Evolutionary conservation across 768 basidiomycete genomes (phyloP), one percentile per base, ranked within the genome.

Genomic region (Mycena latifolia): DNA sequence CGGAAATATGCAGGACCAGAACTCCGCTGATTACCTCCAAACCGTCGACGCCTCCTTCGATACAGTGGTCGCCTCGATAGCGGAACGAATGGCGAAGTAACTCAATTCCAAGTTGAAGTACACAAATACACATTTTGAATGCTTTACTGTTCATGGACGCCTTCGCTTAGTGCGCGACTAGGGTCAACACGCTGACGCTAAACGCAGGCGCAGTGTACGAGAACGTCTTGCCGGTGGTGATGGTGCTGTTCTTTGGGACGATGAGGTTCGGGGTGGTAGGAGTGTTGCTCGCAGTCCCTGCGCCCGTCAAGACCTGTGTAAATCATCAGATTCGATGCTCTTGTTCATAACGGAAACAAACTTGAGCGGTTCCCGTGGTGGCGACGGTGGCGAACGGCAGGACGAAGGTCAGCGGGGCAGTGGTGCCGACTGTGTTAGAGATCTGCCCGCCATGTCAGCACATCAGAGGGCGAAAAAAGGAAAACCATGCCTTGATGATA

Each of bases 1-100:
- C 35, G 93, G 93, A 6, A 91, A 87, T 64, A 90, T 90, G 85
- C 84, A 81, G 61, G 94, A 96, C 66, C 84, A 86, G 50, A 96
- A 96, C 72, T 84, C 85, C 0, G 79, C 85, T 0, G 86, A 85
- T 18, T 88, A 92, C 69, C 70, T 93, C 18, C 61, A 69, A 10
- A 69, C 72, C 12, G 74, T 92, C 3, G 81, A 87, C 70, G 54
- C 66, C 10, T 65, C 79, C 15, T 89, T 82, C 65, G 75, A 76
- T 15, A 69, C 71, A 25, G 75, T 83, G 24, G 74, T 80, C 45
- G 41, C 62, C 45, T 65, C 70, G 22, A 71, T 85, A 41, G 69
- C 71, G 22, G 73, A 77, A 9, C 75, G 74, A 47, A 61, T 72
- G 54, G 41, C 39, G 2, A 52, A 56, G 48, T 57, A 45, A 55